Evolutionary conservation across 2,329 filamentous ascomycete species (phyloP).

Genomic region (Fusarium circinatum): DNA sequence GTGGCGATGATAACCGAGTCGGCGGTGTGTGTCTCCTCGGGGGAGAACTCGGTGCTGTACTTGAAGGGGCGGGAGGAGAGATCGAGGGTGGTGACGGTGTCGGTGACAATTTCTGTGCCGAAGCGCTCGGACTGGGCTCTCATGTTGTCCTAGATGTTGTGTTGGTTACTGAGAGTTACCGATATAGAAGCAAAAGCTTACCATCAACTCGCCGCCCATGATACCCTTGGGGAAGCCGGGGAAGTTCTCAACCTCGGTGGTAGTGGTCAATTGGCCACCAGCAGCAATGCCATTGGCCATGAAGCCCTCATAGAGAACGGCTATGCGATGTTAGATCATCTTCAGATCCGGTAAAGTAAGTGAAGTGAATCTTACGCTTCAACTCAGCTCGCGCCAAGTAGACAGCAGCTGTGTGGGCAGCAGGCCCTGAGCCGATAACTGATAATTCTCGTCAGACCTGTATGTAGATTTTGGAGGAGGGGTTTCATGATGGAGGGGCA

Average conservation of each 20-base stretch:
- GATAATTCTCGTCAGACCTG: constrained; percentile 16
- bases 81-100: constrained; percentile 92
- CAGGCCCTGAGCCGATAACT: constrained; percentile 94
- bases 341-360: not conserved
- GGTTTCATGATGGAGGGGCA: constrained; percentile 24
- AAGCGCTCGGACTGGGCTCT: constrained; percentile 89
- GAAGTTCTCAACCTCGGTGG: constrained; percentile 98
- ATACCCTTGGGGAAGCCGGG: constrained; percentile 93
- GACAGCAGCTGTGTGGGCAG: constrained; percentile 95
- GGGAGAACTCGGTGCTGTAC: constrained; percentile 90
- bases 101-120: constrained; percentile 91
- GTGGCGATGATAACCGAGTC: constrained; percentile 95
- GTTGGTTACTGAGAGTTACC: constrained; percentile 3
- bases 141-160: constrained; percentile 78
- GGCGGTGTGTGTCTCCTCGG: constrained; percentile 85
- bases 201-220: constrained; percentile 89
- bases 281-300: constrained; percentile 96
- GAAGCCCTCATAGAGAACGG: constrained; percentile 97
- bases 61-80: constrained; percentile 87
- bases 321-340: constrained; percentile 50
- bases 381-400: constrained; percentile 95
- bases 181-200: constrained; percentile 47
- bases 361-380: constrained; percentile 68
- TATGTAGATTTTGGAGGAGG: not conserved
- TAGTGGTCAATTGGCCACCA: constrained; percentile 96